Evolutionary conservation across 257 asterid genomes (phyloP).

Genomic region (Gynochthodes officinalis): DNA sequence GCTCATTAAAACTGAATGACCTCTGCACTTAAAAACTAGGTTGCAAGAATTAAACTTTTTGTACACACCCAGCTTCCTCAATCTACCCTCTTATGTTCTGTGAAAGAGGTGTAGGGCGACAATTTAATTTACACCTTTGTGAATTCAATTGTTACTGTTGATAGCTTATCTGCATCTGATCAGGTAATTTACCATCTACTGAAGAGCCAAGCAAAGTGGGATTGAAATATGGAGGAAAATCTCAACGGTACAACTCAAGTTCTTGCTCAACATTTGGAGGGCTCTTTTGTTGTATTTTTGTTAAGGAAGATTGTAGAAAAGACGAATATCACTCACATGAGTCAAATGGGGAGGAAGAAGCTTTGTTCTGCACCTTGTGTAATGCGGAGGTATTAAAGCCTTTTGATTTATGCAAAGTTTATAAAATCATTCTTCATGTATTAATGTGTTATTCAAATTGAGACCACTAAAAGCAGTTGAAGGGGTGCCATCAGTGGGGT

Average conservation of each 20-base stretch:
- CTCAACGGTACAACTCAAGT: conserved; percentile 38
- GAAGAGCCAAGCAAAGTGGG: conserved; percentile 65
- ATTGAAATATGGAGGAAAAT: conserved; percentile 46
- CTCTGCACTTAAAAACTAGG: background rate
- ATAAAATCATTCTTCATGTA: background rate
- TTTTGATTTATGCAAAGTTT: background rate
- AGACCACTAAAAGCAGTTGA: background rate
- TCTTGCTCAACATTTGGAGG: conserved; percentile 61
- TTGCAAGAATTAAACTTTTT: background rate
- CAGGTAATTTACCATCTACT: conserved; percentile 44
- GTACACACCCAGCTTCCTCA: background rate
- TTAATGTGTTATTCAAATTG: background rate
- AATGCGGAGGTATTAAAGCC: conserved; percentile 72
- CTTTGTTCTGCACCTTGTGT: conserved; percentile 93
- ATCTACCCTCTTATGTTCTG: background rate
- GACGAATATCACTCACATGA: conserved; percentile 51
- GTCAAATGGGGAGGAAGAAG: conserved; percentile 76
- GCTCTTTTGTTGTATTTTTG: conserved; percentile 63
- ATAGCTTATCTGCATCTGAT: conserved; percentile 27
- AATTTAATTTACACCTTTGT: background rate
- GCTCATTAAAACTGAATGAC: background rate
- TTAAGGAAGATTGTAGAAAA: conserved; percentile 77
- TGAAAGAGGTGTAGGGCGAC: background rate
- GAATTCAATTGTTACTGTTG: background rate
- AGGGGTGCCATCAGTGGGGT: background rate